These are phyloP conservation scores for Phlyctochytrium planicorne DNA, from an alignment of 192 early-diverging fungal genomes.

Conservation along the genomic window DNA sequence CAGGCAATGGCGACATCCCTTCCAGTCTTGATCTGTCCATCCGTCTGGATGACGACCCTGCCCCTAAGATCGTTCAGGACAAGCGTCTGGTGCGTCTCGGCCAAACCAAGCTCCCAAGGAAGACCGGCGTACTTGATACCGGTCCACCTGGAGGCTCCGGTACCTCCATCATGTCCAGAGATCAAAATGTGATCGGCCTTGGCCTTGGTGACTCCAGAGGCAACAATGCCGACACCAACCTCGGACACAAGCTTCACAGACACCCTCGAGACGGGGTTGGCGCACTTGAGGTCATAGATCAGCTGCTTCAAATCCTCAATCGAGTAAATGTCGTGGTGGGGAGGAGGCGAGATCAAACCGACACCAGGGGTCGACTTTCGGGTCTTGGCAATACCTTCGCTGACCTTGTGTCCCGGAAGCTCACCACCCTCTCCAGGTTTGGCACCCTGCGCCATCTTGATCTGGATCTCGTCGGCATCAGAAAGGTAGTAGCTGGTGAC, in stretches of 20 bases:
- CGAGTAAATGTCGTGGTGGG: slow-evolving; percentile 99
- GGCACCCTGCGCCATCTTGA: slow-evolving; percentile 99
- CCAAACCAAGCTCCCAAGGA: slow-evolving; percentile 98
- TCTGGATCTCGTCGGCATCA: slow-evolving; percentile 96
- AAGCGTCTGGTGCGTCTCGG: slow-evolving; percentile 99
- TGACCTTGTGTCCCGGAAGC: slow-evolving; percentile 65
- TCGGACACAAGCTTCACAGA: slow-evolving; percentile 97
- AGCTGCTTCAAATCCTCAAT: slow-evolving; percentile 99
- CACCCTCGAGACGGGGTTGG: slow-evolving; percentile 87
- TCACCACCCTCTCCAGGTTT: slow-evolving; percentile 98
- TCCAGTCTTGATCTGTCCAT: slow-evolving; percentile 97
- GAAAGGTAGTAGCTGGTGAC: slow-evolving; percentile 93
- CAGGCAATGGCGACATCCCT: slow-evolving; percentile 96
- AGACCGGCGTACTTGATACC: slow-evolving; percentile 98
- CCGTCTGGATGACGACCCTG: slow-evolving; percentile 94
- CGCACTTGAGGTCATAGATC: slow-evolving; percentile 96
- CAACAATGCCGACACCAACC: slow-evolving; percentile 97
- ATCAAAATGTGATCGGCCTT: slow-evolving; percentile 94
- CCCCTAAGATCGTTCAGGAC: slow-evolving; percentile 96
- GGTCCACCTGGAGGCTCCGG: slow-evolving; percentile 92
- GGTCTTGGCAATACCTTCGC: slow-evolving; percentile 65
- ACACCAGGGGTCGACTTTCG: slow-evolving; percentile 95
- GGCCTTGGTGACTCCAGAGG: slow-evolving; percentile 95
- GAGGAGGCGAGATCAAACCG: slow-evolving; percentile 94
- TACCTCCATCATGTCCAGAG: slow-evolving; percentile 97